Evolutionary conservation across 495 filamentous ascomycete species (phyloP), one percentile per base, ranked within the genome.

Genomic region (Extremus antarcticus): DNA sequence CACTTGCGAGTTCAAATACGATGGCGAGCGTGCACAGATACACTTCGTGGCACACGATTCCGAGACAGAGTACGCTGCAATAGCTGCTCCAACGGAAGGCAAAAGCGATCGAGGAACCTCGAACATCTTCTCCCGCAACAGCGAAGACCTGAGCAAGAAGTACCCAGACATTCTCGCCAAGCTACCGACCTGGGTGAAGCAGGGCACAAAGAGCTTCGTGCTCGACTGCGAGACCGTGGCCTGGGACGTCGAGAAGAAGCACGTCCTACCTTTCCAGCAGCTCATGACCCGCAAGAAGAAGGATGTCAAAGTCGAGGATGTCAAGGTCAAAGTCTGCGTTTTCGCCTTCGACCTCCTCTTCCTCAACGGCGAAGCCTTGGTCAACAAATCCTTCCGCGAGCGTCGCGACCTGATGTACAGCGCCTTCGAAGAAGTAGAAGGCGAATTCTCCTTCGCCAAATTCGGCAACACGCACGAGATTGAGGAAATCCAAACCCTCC

Each of bases 1-100:
- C 60, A 97, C 92, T 16, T 98, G 94, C 71, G 92, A 98, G 65
- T 98, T 94, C 74, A 98, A 98, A 65, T 98, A 98, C 62, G 92
- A 98, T 62, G 92, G 92, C 24, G 92, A 98, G 68, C 75, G 92
- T 64, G 91, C 94, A 16, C 92, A 98, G 69, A 96, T 98, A 45
- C 92, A 98, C 66, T 98, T 90, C 57, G 89, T 98, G 38, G 83
- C 92, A 1, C 87, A 94, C 43, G 85, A 91, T 54, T 77, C 86
- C 9, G 72, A 76, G 1, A 71, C 85, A 15, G 76, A 88, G 40
- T 88, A 74, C 63, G 78, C 73, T 3, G 71, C 74, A 23, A 72
- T 60, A 3, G 58, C 73, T 22, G 71, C 71, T 24, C 75, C 79
- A 23, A 68, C 73, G 10, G 81, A 76, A 0, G 74, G 78, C 45